phyloP scores from a whole-genome alignment of 2,329 filamentous ascomycete species.

The Bipolaris sorokiniana region DNA sequence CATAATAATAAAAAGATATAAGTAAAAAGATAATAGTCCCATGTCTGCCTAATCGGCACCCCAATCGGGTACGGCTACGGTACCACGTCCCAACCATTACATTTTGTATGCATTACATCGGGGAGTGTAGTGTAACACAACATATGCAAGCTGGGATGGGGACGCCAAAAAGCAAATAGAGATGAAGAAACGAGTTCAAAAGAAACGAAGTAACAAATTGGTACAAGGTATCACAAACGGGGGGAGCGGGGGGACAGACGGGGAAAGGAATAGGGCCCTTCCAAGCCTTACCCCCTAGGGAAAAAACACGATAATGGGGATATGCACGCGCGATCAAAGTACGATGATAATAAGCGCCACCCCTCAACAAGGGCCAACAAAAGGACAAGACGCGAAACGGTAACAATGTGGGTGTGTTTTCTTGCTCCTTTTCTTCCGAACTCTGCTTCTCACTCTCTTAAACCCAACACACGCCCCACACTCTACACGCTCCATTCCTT shows the following conservation, averaged over 20 bases:
- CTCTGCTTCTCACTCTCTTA: no score
- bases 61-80: no score
- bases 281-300: neutral
- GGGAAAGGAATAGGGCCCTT: neutral
- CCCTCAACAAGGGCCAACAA: neutral
- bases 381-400: neutral
- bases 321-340: neutral
- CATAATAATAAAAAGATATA: no score
- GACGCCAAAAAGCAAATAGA: neutral
- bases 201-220: neutral
- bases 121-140: no score
- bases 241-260: neutral
- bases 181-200: neutral
- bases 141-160: neutral
- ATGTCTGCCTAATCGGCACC: no score
- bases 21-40: no score
- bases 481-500: neutral
- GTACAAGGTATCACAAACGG: conserved; percentile 1
- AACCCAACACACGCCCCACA: no score
- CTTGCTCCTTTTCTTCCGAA: neutral
- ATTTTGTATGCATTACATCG: no score
- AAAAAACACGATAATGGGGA: neutral
- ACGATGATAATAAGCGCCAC: neutral
- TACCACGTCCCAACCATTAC: no score
- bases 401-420: neutral